Evolutionary conservation across 495 filamentous ascomycete genomes (phyloP).

Genomic region (Lindgomyces ingoldianus): DNA sequence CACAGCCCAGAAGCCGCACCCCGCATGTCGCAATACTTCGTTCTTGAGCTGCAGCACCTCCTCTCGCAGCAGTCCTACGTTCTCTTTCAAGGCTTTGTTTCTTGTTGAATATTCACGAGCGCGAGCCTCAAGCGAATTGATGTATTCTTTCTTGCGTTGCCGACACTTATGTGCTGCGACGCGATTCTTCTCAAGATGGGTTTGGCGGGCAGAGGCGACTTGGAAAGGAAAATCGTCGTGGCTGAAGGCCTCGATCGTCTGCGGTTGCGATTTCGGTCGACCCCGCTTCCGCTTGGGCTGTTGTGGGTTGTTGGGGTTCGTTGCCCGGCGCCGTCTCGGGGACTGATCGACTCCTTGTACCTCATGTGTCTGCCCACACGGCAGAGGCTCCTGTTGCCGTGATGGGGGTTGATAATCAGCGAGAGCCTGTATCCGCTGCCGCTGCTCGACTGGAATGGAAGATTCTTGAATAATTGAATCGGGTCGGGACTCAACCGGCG

Average conservation of each 20-base stretch:
- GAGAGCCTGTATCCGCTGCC: constrained; percentile 10
- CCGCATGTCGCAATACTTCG: constrained; percentile 47
- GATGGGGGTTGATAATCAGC: constrained; percentile 8
- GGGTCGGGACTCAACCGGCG: constrained; percentile 4
- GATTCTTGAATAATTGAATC: not conserved
- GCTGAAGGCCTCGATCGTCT: constrained; percentile 11
- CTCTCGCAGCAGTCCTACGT: constrained; percentile 45
- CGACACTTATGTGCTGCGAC: constrained; percentile 84
- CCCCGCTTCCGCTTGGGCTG: constrained; percentile 29
- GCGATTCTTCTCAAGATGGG: constrained; percentile 77
- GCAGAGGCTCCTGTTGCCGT: too few relatives aligned
- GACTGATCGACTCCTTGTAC: not conserved
- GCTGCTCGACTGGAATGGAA: constrained; percentile 21
- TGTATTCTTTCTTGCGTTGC: constrained; percentile 75
- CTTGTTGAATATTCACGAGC: constrained; percentile 36
- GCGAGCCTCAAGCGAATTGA: constrained; percentile 35
- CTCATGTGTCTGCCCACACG: too few relatives aligned
- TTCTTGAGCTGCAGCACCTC: constrained; percentile 49
- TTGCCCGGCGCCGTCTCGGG: not conserved
- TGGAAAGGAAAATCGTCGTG: constrained; percentile 20
- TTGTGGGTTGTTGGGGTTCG: not conserved
- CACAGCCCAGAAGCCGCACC: constrained; percentile 45
- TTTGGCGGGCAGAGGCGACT: constrained; percentile 36
- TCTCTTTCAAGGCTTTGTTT: constrained; percentile 29
- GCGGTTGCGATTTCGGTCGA: constrained; percentile 26